Conservation (phyloP, 176 grass and related monocot genomes). For the Triticum timopheevii region DNA sequence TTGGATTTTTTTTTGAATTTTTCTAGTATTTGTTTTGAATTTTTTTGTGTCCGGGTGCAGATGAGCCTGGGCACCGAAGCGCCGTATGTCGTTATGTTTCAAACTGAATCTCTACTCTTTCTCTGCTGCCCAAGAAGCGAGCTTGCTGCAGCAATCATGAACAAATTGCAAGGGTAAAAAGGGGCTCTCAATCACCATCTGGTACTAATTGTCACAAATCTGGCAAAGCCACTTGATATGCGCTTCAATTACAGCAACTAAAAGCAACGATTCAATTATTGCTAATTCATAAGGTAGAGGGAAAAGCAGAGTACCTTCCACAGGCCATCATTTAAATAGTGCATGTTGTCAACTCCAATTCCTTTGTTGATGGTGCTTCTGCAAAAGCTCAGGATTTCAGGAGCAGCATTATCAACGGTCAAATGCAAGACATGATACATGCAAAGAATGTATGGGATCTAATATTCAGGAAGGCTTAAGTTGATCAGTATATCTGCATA, state of each 20-base stretch:
- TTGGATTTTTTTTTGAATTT: no score
- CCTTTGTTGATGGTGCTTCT: conserved; percentile 95
- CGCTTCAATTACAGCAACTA: not conserved
- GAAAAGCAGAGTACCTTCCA: conserved; percentile 73
- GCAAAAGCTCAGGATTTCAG: conserved; percentile 32
- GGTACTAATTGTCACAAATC: not conserved
- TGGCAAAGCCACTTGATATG: not conserved
- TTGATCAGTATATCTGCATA: not conserved
- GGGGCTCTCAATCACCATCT: not conserved
- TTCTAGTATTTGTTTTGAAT: no score
- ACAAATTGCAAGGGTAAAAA: not conserved
- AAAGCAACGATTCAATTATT: not conserved
- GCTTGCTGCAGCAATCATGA: not conserved
- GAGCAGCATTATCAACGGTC: not conserved
- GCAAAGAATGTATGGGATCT: not conserved
- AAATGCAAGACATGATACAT: not conserved
- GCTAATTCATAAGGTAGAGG: not conserved
- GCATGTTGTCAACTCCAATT: conserved; percentile 99
- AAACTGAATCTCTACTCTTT: not conserved
- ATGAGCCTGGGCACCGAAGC: no score
- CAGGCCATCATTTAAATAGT: conserved; percentile 96
- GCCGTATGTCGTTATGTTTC: not conserved
- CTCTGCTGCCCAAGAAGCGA: no score
- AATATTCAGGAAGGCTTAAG: not conserved
- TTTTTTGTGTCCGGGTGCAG: no score